Percentiles rank a stretch among this genome's conserved stretches.
These are phyloP conservation scores for Haplographium delicatum DNA, from an alignment of 495 filamentous ascomycete species.

Conservation along the genomic window DNA sequence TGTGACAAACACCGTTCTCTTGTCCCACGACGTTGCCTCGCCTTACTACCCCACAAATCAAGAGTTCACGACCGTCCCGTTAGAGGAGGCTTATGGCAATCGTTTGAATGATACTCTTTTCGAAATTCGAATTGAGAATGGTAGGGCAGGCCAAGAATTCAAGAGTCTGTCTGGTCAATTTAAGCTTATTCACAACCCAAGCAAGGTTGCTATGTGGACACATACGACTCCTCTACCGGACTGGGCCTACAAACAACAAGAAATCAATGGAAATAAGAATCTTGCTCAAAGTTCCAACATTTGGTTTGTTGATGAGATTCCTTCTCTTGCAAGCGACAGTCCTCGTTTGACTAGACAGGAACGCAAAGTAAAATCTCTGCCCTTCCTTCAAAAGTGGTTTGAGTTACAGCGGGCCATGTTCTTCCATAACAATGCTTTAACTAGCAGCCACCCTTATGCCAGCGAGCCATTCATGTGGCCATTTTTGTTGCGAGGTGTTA, in stretches of 20 bases:
- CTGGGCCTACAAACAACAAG: conserved; percentile 94
- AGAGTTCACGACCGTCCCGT: conserved; percentile 83
- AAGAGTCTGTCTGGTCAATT: conserved; percentile 85
- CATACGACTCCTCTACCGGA: conserved; percentile 89
- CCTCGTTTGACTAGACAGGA: conserved; percentile 66
- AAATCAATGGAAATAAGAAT: conserved; percentile 99
- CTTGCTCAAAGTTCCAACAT: conserved; percentile 82
- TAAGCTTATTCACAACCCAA: conserved; percentile 89
- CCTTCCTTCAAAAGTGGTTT: conserved; percentile 92
- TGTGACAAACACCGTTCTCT: conserved; percentile 77
- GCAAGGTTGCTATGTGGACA: conserved; percentile 98
- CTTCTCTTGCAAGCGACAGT: conserved; percentile 63
- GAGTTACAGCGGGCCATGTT: conserved; percentile 98
- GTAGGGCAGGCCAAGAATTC: conserved; percentile 77
- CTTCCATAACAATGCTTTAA: conserved; percentile 97
- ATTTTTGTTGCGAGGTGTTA: conserved; percentile 91
- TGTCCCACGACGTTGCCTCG: conserved; percentile 98
- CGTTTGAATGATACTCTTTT: conserved; percentile 89
- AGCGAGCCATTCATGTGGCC: conserved; percentile 97
- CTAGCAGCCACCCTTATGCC: conserved; percentile 92
- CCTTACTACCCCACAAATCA: conserved; percentile 97
- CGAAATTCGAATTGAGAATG: conserved; percentile 84
- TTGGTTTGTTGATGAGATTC: conserved; percentile 90
- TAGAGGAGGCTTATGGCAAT: conserved; percentile 67
- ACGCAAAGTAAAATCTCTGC: conserved; percentile 70